Evolutionary conservation across 352 stramenopile species (phyloP), one percentile per base, ranked within the genome.

Genomic region (Elongisporangium senticosum): DNA sequence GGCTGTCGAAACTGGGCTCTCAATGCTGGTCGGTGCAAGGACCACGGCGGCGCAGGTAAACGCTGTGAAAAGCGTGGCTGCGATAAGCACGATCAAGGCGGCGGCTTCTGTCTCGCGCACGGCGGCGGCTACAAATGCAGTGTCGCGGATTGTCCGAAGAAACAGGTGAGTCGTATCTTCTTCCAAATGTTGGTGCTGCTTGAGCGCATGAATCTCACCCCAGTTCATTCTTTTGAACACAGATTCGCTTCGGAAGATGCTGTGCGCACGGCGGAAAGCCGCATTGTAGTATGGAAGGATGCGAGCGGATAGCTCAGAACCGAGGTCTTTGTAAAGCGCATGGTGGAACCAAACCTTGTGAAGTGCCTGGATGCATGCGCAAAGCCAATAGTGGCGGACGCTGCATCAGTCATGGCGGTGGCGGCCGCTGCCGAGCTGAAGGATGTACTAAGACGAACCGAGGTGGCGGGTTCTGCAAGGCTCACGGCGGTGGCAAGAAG

Each of bases 351-450:
- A 75, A 85, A 53, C 76, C 64, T 48, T 95, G 85, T 52, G 76
- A 75, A 51, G 72, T 76, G 39, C 59, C 72, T 0, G 77, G 76
- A 17, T 95, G 85, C 55, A 75, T 64, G 23, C 80, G 83, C 39
- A 83, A 86, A 37, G 83, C 83, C 52, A 91, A 86, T 53, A 87
- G 78, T 49, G 80, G 83, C n/a, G 86, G 86, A 13, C 75, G 74
- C 54, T 96, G 87, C 59, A 94, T 93, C 60, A 75, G 72, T 22
- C 87, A 96, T 54, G 87, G 87, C 47, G 85, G 85, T 17, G 86
- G 87, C 21, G 74, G 79, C 0, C 71, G 70, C 19, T 95, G 85
- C 67, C 84, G 83, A 61, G 74, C 71, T 0, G 72, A 89, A 6
- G 77, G 65, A 4, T 95, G 85, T 54, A 57, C 71, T 13, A 90